Evolutionary conservation across 169 alveolate genomes (phyloP).

Genomic region (Plasmodium relictum): DNA sequence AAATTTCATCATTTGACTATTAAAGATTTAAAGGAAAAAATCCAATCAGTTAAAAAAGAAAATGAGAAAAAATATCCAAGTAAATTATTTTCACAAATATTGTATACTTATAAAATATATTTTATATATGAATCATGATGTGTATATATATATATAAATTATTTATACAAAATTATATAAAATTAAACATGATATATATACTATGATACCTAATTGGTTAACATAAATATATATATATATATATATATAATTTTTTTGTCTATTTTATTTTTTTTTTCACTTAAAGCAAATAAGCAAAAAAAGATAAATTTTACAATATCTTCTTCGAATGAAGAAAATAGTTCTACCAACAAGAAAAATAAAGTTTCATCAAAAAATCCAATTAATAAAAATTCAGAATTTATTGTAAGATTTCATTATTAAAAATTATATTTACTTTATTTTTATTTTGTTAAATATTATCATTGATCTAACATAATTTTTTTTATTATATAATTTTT

Average conservation of each 20-base stretch:
- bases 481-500: neutral
- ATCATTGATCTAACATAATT: neutral
- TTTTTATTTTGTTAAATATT: neutral
- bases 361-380: conserved; percentile 36
- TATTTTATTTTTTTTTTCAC: conserved; percentile 3
- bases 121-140: neutral
- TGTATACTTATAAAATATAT: neutral
- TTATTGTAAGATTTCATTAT: conserved; percentile 36
- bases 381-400: conserved; percentile 31
- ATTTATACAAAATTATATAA: neutral
- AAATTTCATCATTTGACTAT: conserved; percentile 32
- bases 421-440: neutral
- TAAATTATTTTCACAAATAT: conserved; percentile 1
- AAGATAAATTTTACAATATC: conserved; percentile 51
- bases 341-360: conserved; percentile 38
- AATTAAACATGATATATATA: too few species aligned
- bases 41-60: conserved; percentile 59
- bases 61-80: conserved; percentile 75
- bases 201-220: too few species aligned
- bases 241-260: conserved; percentile 7
- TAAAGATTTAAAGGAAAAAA: conserved; percentile 69
- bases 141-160: neutral
- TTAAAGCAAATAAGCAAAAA: conserved; percentile 45
- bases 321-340: conserved; percentile 54
- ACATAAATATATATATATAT: conserved; percentile 14